Conservation (phyloP, 1,139 yeast species). For the Magnusiomyces paraingens region DNA sequence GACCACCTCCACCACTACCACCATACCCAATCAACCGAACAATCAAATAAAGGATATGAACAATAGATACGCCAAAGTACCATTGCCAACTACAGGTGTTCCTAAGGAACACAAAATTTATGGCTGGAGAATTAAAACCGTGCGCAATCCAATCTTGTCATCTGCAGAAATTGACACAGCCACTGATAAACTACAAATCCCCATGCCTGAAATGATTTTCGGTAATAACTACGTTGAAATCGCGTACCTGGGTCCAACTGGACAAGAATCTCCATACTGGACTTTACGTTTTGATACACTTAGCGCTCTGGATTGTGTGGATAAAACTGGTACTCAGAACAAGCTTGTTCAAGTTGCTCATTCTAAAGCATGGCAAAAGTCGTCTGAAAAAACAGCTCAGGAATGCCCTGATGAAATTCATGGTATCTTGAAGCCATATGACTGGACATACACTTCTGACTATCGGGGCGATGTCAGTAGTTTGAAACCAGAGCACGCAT, state of each 20-base stretch:
- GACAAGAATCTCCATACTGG: constrained; percentile 38
- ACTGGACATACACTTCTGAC: constrained; percentile 89
- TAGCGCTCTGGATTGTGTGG: constrained; percentile 71
- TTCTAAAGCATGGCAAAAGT: constrained; percentile 79
- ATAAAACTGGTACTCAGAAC: constrained; percentile 37
- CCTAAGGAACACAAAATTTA: constrained; percentile 33
- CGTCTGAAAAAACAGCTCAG: constrained; percentile 40
- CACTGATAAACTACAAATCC: constrained; percentile 59
- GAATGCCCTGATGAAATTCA: constrained; percentile 36
- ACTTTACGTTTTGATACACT: constrained; percentile 62
- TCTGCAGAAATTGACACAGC: constrained; percentile 67
- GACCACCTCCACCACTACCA: not conserved
- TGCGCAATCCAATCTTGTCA: constrained; percentile 69
- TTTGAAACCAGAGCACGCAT: constrained; percentile 1
- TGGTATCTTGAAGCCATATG: constrained; percentile 70
- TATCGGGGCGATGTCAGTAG: constrained; percentile 54
- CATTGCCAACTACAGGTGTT: constrained; percentile 2
- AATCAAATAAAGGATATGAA: not conserved
- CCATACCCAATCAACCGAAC: not conserved
- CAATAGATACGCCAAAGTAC: constrained; percentile 1
- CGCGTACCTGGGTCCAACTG: constrained; percentile 29
- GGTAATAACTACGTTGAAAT: constrained; percentile 63
- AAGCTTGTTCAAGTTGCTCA: constrained; percentile 64
- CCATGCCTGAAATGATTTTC: constrained; percentile 96
- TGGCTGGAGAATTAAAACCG: constrained; percentile 72